Percentiles rank a stretch among this genome's conserved stretches.
phyloP scores from a whole-genome alignment of 1,139 yeast genomes.

The Taphrina populina region DNA sequence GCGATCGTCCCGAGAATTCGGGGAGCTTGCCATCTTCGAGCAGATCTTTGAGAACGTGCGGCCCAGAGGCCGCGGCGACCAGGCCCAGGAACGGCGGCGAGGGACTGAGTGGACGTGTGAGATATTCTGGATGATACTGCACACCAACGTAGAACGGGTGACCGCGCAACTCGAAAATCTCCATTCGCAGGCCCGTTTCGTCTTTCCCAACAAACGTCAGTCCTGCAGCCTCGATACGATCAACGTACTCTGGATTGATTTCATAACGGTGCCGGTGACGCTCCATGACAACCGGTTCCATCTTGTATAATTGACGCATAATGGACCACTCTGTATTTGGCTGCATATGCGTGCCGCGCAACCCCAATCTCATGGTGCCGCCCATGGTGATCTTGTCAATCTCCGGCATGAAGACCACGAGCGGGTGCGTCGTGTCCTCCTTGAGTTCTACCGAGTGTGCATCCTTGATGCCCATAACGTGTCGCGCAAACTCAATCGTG shows the following conservation, averaged over 20 bases:
- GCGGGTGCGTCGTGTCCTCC: constrained; percentile 63
- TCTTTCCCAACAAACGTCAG: constrained; percentile 90
- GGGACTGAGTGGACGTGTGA: constrained; percentile 93
- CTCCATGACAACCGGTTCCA: constrained; percentile 67
- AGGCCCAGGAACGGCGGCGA: constrained; percentile 95
- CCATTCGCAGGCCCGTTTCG: constrained; percentile 88
- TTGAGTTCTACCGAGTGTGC: constrained; percentile 87
- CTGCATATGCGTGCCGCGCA: constrained; percentile 83
- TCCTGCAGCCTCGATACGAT: constrained; percentile 70
- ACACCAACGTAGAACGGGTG: constrained; percentile 94
- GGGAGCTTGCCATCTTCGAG: constrained; percentile 21
- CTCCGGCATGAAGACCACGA: constrained; percentile 97
- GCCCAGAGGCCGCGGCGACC: constrained; percentile 64
- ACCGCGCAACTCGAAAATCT: constrained; percentile 72
- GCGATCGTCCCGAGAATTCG: constrained; percentile 25
- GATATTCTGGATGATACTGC: constrained; percentile 97
- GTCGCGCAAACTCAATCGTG: constrained; percentile 87
- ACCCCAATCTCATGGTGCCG: constrained; percentile 98
- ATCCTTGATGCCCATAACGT: constrained; percentile 64
- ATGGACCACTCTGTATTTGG: constrained; percentile 65
- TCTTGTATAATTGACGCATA: constrained; percentile 79
- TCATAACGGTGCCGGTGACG: constrained; percentile 99
- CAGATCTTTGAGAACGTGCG: constrained; percentile 28
- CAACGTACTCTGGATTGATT: constrained; percentile 81
- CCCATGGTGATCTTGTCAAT: constrained; percentile 94